Base-by-base conservation (phyloP, 176 grass and related monocot species). In the Luzula sylvatica region DNA sequence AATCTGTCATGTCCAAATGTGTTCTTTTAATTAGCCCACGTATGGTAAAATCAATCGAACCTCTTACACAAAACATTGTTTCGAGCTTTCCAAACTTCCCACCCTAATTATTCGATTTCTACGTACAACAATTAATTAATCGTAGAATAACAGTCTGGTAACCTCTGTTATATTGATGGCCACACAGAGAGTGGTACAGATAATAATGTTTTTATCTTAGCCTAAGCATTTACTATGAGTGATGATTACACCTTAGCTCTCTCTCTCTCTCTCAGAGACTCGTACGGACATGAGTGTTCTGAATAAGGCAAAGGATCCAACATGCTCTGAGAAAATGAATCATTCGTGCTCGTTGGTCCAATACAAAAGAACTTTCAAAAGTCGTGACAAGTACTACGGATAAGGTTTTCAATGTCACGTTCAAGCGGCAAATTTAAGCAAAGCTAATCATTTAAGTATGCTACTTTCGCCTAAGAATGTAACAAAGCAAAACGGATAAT, bases 251-350 rank as follows among this genome's bases (percentile, higher is more conserved):
- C 16, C 16, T 28, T 11, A 44, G 44, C 44, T 15, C n/a, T 46
- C 22, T 45, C 41, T n/a, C 9, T 61, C 35, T 41, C 55, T 39
- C 54, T 39, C 30, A 39, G 8, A 61, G 44, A 46, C 7, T 61
- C 17, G 22, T 14, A 27, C 41, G 40, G 14, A 21, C 5, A 52
- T 14, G 22, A 13, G 47, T 51, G 20, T 52, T 7, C 49, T 58
- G 55, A 29, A 11, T 46, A 25, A 61, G 58, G 45, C 58, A 62
- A 47, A 25, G 41, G 42, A 18, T 45, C 20, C 42, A 18, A 62
- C 58, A 46, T 62, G 39, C 14, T 62, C 58, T n/a, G n/a, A 45
- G 23, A 62, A 25, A 62, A 44, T 1, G 27, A 62, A 62, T 62
- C 58, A 62, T 62, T 46, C 9, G 58, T 1, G 7, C 11, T 62